These are phyloP conservation scores for Bidens hawaiensis DNA, from an alignment of 140 eudicot species.

Conservation along the genomic window DNA sequence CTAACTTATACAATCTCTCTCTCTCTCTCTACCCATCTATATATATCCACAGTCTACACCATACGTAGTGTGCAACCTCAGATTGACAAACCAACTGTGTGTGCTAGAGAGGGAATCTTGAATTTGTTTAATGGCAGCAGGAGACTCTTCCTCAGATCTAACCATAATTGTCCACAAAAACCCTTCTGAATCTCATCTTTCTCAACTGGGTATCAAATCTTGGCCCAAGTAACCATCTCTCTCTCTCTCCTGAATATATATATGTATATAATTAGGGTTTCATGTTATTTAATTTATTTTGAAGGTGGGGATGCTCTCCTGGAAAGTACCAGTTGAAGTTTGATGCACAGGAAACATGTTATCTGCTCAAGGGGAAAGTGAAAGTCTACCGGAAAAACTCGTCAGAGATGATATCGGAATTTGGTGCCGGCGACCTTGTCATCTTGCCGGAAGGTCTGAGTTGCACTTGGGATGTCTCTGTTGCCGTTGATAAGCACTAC, in stretches of 20 bases:
- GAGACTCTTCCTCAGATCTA: conserved; percentile 44
- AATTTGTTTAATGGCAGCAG: conserved; percentile 43
- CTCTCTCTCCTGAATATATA: too few relatives aligned
- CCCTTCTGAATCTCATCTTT: conserved; percentile 65
- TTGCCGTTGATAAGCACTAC: conserved; percentile 89
- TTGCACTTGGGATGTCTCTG: conserved; percentile 95
- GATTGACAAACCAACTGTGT: conserved; percentile 16
- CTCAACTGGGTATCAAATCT: conserved; percentile 71
- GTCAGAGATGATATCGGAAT: conserved; percentile 59
- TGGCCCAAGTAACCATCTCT: conserved; percentile 74
- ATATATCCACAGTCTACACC: background rate
- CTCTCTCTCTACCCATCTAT: conserved; percentile 10
- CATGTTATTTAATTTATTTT: conserved; percentile 1
- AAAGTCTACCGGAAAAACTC: conserved; percentile 73
- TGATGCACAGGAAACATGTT: conserved; percentile 87
- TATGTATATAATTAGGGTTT: conserved; percentile 24
- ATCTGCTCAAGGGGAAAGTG: conserved; percentile 69
- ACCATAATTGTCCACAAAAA: conserved; percentile 72
- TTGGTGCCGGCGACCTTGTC: conserved; percentile 93
- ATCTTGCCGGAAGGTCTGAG: conserved; percentile 77
- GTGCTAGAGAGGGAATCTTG: conserved; percentile 1
- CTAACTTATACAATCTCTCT: conserved; percentile 1
- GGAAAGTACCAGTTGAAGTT: conserved; percentile 85
- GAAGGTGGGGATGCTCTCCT: conserved; percentile 95
- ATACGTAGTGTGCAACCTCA: conserved; percentile 34